phyloP scores from a whole-genome alignment of 345 rosid genomes.

The Pugionium cornutum region DNA sequence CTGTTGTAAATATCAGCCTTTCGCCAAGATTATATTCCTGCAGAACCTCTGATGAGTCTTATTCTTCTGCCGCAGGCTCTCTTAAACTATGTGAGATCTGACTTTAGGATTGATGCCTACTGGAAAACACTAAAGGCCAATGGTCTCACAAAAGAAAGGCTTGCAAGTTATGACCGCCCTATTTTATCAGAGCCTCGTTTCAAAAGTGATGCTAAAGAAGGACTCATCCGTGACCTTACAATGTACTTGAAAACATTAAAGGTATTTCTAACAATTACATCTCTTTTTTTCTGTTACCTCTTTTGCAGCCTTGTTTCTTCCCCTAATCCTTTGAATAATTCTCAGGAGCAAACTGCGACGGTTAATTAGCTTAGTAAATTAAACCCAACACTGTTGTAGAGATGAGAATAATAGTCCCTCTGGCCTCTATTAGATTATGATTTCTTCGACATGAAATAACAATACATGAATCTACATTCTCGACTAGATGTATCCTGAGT shows the following conservation, averaged over 20 bases:
- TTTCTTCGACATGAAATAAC: neutral
- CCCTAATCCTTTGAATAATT: conserved; percentile 6
- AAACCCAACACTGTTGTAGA: neutral
- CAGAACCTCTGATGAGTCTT: conserved; percentile 29
- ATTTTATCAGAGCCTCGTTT: conserved; percentile 86
- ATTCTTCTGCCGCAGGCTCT: conserved; percentile 65
- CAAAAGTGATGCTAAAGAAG: conserved; percentile 70
- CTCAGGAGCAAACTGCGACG: conserved; percentile 5
- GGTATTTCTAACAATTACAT: conserved; percentile 44
- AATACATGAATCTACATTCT: neutral
- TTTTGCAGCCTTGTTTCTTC: conserved; percentile 6
- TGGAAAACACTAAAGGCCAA: conserved; percentile 90
- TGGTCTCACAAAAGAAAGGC: conserved; percentile 88
- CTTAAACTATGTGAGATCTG: conserved; percentile 72
- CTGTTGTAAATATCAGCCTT: conserved; percentile 14
- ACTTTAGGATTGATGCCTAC: conserved; percentile 69
- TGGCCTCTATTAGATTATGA: conserved; percentile 12
- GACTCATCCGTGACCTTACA: conserved; percentile 85
- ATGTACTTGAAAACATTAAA: conserved; percentile 92
- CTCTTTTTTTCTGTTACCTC: conserved; percentile 1
- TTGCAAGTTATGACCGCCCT: conserved; percentile 89
- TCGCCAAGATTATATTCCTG: conserved; percentile 5
- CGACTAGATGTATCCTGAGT: neutral
- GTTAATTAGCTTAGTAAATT: conserved; percentile 4
- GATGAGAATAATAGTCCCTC: neutral